Evolutionary conservation across 805 yeast genomes (phyloP), one percentile per base, ranked within the genome.

Genomic region (Yamadazyma endophytica): DNA sequence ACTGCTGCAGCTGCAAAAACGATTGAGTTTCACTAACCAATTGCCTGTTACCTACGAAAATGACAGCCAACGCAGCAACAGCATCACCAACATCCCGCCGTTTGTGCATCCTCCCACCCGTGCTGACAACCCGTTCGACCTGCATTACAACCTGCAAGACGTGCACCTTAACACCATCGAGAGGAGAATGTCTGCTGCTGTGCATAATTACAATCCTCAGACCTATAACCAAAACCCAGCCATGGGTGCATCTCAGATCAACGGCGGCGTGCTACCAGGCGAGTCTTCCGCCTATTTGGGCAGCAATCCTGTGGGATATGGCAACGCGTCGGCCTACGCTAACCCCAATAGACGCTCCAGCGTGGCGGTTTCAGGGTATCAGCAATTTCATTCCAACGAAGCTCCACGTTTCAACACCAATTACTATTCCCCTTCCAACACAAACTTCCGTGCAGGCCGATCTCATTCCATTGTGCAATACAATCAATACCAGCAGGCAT

Each of bases 1-100:
- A 31, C 54, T 48, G 17, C 44, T 32, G 19, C 36, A 30, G 16
- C n/a, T n/a, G n/a, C 31, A 29, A 13, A 57, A 53, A 36, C 36
- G 64, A 14, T 44, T 52, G 24, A 60, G 65, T n/a, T 64, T 60
- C 35, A 57, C 70, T 9, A 63, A 59, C 41, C 75, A 69, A 36
- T 49, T 73, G 9, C 74, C 76, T 16, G 64, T 72, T 2, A 73
- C 77, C 2, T 73, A 72, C 46, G 79, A 73, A 44, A 48, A 62
- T 35, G 65, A 58, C 11, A 47, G 46, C 21, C 44, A 45, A 28
- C 35, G 36, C 15, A 55, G 44, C 21, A 33, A 20, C 11, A 21
- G 15, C 13, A 24, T 14, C 4, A 19, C 35, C 17, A 43, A 42
- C 17, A 43, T 41, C 2, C 52, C 56, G 5, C 57, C 61, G 5